phyloP scores from a whole-genome alignment of 345 rosid genomes.

The Lepidium africanum region DNA sequence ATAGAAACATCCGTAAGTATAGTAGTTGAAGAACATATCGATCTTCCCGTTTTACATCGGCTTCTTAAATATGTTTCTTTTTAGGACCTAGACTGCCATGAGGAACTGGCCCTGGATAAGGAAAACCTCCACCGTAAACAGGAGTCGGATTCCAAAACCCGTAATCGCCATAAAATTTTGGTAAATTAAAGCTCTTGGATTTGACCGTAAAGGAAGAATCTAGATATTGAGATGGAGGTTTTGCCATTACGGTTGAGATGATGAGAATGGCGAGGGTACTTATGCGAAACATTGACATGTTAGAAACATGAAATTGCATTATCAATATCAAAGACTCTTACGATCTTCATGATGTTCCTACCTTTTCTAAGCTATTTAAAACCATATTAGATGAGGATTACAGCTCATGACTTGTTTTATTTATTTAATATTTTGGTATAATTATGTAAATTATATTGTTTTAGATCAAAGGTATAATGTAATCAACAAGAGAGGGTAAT shows the following conservation, averaged over 20 bases:
- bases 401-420: slow-evolving; percentile 9
- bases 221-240: slow-evolving; percentile 11
- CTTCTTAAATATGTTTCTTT: slow-evolving; percentile 16
- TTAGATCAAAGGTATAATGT: not conserved
- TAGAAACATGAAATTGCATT: slow-evolving; percentile 19
- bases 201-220: not conserved
- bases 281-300: slow-evolving; percentile 17
- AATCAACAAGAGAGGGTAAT: not conserved
- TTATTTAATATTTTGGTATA: not conserved
- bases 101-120: slow-evolving; percentile 25
- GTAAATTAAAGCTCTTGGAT: not conserved
- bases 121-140: slow-evolving; percentile 21
- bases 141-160: slow-evolving; percentile 33
- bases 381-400: slow-evolving; percentile 9
- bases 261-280: slow-evolving; percentile 7
- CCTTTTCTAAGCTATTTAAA: slow-evolving; percentile 9
- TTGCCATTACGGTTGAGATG: slow-evolving; percentile 6
- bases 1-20: not conserved
- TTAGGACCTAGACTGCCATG: slow-evolving; percentile 8
- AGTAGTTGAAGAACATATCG: not conserved
- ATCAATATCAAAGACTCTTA: not conserved
- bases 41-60: not conserved
- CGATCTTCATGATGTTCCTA: slow-evolving; percentile 22
- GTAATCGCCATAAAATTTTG: slow-evolving; percentile 21
- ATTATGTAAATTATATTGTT: not conserved